A percentile compares a stretch with the other conserved stretches of the same genome.
phyloP scores from a whole-genome alignment of 495 filamentous ascomycete genomes.

The Talaromyces liani region DNA sequence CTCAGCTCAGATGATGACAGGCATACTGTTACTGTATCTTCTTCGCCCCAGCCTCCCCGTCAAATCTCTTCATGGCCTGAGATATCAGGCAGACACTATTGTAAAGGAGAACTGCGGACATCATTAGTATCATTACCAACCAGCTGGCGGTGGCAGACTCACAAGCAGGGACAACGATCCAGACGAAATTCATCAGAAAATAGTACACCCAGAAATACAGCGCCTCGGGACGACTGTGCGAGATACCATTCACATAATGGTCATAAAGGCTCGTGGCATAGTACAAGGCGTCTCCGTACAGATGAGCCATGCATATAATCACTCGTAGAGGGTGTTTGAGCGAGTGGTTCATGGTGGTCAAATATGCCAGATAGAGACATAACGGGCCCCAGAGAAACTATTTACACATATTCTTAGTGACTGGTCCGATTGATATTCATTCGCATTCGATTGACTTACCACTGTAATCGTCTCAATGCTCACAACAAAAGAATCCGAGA shows the following conservation, averaged over 20 bases:
- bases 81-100: conserved; percentile 42
- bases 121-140: conserved; percentile 29
- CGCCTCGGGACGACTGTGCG: conserved; percentile 67
- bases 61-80: conserved; percentile 34
- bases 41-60: conserved; percentile 23
- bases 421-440: not conserved
- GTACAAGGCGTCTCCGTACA: conserved; percentile 83
- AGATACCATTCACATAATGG: conserved; percentile 43
- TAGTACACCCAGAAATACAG: conserved; percentile 89
- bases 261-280: conserved; percentile 74
- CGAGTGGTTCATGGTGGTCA: conserved; percentile 51
- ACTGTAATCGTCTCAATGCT: conserved; percentile 79
- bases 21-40: conserved; percentile 16
- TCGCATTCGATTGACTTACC: conserved; percentile 37
- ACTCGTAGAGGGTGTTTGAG: conserved; percentile 65
- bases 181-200: conserved; percentile 77
- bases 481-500: conserved; percentile 69
- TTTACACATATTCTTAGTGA: not conserved
- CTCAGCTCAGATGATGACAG: not conserved
- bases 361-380: conserved; percentile 57
- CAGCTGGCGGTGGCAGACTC: conserved; percentile 17
- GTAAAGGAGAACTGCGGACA: conserved; percentile 43
- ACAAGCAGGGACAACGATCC: conserved; percentile 69
- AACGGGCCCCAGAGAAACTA: conserved; percentile 73
- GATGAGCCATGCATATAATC: conserved; percentile 67